These are phyloP conservation scores for Capronia coronata DNA, from an alignment of 2,329 filamentous ascomycete species.

Conservation along the genomic window DNA sequence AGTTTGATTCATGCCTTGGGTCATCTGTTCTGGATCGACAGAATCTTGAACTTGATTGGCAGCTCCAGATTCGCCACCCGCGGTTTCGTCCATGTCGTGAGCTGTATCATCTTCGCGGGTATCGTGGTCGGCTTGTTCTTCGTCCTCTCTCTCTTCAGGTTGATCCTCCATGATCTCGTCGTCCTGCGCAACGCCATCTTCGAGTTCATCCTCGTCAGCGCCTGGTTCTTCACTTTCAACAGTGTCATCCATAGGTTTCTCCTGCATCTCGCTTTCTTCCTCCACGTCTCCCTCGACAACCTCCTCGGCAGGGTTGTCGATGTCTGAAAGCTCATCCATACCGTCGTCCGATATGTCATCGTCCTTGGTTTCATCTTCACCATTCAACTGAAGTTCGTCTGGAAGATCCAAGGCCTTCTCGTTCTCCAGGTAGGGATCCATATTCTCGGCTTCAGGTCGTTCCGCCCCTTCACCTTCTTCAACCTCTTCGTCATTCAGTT, in stretches of 20 bases:
- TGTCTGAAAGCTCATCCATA: constrained; percentile 53
- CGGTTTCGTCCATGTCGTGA: constrained; percentile 42
- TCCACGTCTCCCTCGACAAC: constrained; percentile 35
- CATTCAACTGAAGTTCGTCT: constrained; percentile 80
- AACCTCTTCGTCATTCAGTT: constrained; percentile 41
- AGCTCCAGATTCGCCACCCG: constrained; percentile 40
- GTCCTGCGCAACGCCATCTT: constrained; percentile 37
- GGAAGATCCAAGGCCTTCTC: constrained; percentile 76
- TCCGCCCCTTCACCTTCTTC: constrained; percentile 53
- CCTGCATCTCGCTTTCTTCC: constrained; percentile 28
- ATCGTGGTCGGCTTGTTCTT: constrained; percentile 31
- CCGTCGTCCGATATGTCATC: constrained; percentile 47
- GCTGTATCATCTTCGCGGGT: constrained; percentile 35
- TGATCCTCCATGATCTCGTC: constrained; percentile 28
- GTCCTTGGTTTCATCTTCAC: constrained; percentile 51
- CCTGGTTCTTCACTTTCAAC: constrained; percentile 33
- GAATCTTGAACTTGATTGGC: constrained; percentile 39
- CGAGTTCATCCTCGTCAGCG: constrained; percentile 31
- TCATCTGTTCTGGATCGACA: constrained; percentile 31
- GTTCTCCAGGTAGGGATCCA: constrained; percentile 71
- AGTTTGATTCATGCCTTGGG: constrained; percentile 22
- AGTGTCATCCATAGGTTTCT: constrained; percentile 28
- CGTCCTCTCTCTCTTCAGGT: constrained; percentile 36
- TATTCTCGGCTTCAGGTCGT: constrained; percentile 58
- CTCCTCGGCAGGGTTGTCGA: constrained; percentile 40